These are phyloP conservation scores for Tagetes erecta DNA, from an alignment of 129 eudicot genomes.

Conservation along the genomic window DNA sequence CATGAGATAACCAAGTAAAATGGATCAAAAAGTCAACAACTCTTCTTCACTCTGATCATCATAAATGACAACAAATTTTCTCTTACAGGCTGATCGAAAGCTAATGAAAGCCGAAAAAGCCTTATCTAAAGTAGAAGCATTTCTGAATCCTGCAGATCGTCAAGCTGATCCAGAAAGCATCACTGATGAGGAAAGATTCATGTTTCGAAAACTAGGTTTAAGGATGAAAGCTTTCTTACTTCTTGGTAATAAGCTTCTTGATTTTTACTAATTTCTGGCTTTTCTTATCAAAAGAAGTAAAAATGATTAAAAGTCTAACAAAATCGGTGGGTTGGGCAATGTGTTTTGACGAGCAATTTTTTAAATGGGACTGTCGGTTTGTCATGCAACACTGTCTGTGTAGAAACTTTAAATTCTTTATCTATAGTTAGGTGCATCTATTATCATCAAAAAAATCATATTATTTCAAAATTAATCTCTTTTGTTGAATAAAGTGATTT, in stretches of 20 bases:
- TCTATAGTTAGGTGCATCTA: neutral
- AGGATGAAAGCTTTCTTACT: slow-evolving; percentile 97
- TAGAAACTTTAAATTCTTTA: neutral
- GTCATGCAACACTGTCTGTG: neutral
- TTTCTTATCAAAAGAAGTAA: neutral
- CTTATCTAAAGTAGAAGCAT: slow-evolving; percentile 80
- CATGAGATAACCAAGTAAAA: slow-evolving; percentile 1
- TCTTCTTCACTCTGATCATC: neutral
- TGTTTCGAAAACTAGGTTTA: slow-evolving; percentile 91
- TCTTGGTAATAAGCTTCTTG: slow-evolving; percentile 58
- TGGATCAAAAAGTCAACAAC: slow-evolving; percentile 14
- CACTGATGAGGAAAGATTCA: slow-evolving; percentile 86
- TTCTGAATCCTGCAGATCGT: slow-evolving; percentile 65
- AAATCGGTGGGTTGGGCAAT: neutral
- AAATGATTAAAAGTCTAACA: neutral
- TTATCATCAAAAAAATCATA: neutral
- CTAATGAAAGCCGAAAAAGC: slow-evolving; percentile 67
- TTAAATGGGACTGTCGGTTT: neutral
- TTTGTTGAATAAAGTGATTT: neutral
- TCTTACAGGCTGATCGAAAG: slow-evolving; percentile 68
- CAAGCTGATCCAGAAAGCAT: slow-evolving; percentile 66
- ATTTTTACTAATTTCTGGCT: neutral
- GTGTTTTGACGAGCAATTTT: neutral
- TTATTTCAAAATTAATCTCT: neutral
- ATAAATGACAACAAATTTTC: neutral